phyloP scores from a whole-genome alignment of 1,284 basidiomycete genomes.

The Cutaneotrichosporon sp. region DNA sequence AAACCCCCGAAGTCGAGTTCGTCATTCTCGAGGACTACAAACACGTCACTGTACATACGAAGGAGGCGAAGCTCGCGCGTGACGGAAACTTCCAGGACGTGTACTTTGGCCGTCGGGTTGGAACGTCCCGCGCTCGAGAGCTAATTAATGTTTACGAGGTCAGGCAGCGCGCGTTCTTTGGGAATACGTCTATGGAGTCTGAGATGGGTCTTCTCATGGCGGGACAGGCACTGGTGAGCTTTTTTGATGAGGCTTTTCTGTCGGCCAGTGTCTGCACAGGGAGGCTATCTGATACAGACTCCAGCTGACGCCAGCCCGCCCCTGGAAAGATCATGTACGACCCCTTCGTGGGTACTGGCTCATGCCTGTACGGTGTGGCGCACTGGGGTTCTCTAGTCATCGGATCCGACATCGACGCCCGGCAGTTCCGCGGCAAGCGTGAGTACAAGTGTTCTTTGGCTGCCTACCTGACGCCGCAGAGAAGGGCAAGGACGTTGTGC shows the following conservation, averaged over 20 bases:
- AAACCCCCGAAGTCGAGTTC: conserved; percentile 70
- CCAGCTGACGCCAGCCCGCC: conserved; percentile 57
- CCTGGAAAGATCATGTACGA: conserved; percentile 91
- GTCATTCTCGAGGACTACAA: conserved; percentile 80
- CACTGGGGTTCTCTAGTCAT: conserved; percentile 83
- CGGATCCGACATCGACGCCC: conserved; percentile 94
- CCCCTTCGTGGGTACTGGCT: conserved; percentile 94
- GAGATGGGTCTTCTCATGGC: conserved; percentile 94
- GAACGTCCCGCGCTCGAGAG: conserved; percentile 64
- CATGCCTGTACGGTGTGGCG: conserved; percentile 79
- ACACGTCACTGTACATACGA: conserved; percentile 20
- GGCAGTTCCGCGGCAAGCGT: conserved; percentile 90
- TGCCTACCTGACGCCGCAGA: conserved; percentile 37
- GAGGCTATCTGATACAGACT: no score
- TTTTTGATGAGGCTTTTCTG: no score
- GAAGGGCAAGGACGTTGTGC: conserved; percentile 41
- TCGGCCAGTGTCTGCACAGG: no score
- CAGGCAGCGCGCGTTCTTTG: conserved; percentile 84
- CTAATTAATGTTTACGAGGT: conserved; percentile 72
- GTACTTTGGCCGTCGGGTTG: conserved; percentile 80
- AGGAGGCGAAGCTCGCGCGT: conserved; percentile 41
- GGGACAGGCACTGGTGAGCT: conserved; percentile 77
- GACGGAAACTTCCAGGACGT: conserved; percentile 65
- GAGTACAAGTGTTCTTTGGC: conserved; percentile 8
- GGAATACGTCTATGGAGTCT: conserved; percentile 97